A percentile compares a stretch with the other conserved stretches of the same genome.
These are phyloP conservation scores for Sugiyamaella valdiviana DNA, from an alignment of 805 yeast genomes.

Conservation along the genomic window DNA sequence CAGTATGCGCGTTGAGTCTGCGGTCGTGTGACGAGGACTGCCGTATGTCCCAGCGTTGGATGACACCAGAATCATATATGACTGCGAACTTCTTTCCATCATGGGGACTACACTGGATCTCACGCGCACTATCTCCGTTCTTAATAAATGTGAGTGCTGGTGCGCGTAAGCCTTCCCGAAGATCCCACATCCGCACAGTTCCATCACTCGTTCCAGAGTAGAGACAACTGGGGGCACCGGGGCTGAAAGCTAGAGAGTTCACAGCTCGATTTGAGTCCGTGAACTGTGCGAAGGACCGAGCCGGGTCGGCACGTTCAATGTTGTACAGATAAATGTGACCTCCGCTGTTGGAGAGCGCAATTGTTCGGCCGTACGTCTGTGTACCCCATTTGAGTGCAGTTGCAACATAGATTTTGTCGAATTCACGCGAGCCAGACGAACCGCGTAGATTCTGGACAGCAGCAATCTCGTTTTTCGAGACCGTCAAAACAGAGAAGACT, in stretches of 20 bases:
- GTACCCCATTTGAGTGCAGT: constrained; percentile 32
- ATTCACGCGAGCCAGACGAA: constrained; percentile 18
- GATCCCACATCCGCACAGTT: constrained; percentile 75
- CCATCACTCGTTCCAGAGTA: constrained; percentile 78
- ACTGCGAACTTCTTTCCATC: constrained; percentile 57
- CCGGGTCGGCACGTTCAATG: constrained; percentile 14
- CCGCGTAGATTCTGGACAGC: constrained; percentile 14
- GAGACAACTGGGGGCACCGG: constrained; percentile 49
- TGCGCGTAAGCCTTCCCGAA: constrained; percentile 47
- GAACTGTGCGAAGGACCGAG: constrained; percentile 14
- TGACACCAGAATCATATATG: constrained; percentile 82
- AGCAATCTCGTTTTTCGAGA: constrained; percentile 3
- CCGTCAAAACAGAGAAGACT: constrained; percentile 20
- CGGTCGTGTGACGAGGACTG: constrained; percentile 56
- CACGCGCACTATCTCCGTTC: constrained; percentile 65
- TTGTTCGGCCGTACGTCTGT: constrained; percentile 15
- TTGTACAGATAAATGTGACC: constrained; percentile 32
- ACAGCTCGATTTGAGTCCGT: constrained; percentile 43
- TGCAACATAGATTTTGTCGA: constrained; percentile 26
- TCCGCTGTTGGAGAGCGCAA: constrained; percentile 29
- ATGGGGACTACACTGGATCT: constrained; percentile 50
- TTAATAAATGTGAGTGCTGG: constrained; percentile 50
- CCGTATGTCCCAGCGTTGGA: constrained; percentile 84
- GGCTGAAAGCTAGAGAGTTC: constrained; percentile 60
- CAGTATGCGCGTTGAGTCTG: constrained; percentile 80